A percentile compares a stretch with the other conserved stretches of the same genome.
These are phyloP conservation scores for Seminavis robusta DNA, from an alignment of 108 stramenopile species.

Conservation along the genomic window DNA sequence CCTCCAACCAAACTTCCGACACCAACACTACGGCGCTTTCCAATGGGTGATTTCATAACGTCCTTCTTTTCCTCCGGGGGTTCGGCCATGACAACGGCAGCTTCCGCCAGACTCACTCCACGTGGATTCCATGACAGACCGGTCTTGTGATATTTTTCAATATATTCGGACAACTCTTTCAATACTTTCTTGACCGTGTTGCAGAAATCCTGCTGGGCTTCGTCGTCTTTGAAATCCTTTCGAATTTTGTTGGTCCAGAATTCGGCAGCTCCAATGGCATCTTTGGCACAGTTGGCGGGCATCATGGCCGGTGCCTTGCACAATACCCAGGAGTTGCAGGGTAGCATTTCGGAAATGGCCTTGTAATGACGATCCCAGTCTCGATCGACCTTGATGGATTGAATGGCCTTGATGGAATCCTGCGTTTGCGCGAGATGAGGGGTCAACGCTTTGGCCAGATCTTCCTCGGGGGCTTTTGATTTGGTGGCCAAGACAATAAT, in stretches of 20 bases:
- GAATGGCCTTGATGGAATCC: constrained; percentile 56
- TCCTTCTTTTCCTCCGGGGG: constrained; percentile 7
- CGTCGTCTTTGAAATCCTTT: constrained; percentile 88
- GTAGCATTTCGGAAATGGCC: constrained; percentile 76
- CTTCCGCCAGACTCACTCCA: constrained; percentile 76
- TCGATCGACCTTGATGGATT: constrained; percentile 55
- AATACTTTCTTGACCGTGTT: constrained; percentile 83
- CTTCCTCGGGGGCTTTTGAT: constrained; percentile 60
- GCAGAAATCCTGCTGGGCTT: constrained; percentile 84
- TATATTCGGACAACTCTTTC: constrained; percentile 72
- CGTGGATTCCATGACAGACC: constrained; percentile 87
- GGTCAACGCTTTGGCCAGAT: constrained; percentile 31
- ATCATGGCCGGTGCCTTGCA: constrained; percentile 52
- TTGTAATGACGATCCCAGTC: constrained; percentile 75
- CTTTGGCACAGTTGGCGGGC: constrained; percentile 72
- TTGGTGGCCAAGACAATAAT: constrained; percentile 60
- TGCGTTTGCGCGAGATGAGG: constrained; percentile 66
- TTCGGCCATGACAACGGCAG: constrained; percentile 45
- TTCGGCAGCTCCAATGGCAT: constrained; percentile 84
- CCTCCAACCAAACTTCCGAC: constrained; percentile 29
- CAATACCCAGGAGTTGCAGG: constrained; percentile 72
- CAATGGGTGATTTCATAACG: background rate
- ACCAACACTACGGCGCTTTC: constrained; percentile 12
- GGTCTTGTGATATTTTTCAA: constrained; percentile 87
- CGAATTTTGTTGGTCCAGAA: constrained; percentile 96